phyloP scores from a whole-genome alignment of 2,329 filamentous ascomycete genomes.

The Ophiostoma sp. region DNA sequence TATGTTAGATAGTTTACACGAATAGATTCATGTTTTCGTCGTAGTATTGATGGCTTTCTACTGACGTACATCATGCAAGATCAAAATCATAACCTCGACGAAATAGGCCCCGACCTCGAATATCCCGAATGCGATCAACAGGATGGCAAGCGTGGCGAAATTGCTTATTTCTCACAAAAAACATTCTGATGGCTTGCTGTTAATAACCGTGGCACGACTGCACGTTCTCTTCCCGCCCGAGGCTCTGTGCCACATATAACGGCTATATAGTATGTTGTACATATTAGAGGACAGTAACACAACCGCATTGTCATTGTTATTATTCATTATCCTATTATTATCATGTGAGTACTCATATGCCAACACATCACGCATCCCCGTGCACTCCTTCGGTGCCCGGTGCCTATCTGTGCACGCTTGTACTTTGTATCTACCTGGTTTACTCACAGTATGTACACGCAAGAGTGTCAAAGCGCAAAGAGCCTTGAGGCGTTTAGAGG shows the following conservation, averaged over 20 bases:
- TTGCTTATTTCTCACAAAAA: no score
- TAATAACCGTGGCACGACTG: not conserved
- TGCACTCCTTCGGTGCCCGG: not conserved
- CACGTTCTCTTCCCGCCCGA: slow-evolving; percentile 3
- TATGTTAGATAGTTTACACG: no score
- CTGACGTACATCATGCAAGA: no score
- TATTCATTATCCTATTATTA: not conserved
- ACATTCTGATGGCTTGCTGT: not conserved
- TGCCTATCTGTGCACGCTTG: no score
- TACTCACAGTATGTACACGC: not conserved
- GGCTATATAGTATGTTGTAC: not conserved
- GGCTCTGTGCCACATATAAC: slow-evolving; percentile 10
- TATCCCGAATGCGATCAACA: no score
- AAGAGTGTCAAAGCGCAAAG: not conserved
- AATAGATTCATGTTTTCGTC: no score
- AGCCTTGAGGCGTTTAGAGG: no score
- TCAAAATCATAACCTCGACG: no score
- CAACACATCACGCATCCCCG: not conserved
- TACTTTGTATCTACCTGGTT: not conserved
- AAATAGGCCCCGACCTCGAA: no score
- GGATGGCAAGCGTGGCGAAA: no score
- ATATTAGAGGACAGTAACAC: not conserved
- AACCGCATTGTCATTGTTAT: no score
- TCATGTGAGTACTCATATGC: not conserved
- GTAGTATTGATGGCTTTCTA: no score